Evolutionary conservation across 2,329 filamentous ascomycete species (phyloP), one percentile per base, ranked within the genome.

Genomic region (Aotearoamyces nothofagi): DNA sequence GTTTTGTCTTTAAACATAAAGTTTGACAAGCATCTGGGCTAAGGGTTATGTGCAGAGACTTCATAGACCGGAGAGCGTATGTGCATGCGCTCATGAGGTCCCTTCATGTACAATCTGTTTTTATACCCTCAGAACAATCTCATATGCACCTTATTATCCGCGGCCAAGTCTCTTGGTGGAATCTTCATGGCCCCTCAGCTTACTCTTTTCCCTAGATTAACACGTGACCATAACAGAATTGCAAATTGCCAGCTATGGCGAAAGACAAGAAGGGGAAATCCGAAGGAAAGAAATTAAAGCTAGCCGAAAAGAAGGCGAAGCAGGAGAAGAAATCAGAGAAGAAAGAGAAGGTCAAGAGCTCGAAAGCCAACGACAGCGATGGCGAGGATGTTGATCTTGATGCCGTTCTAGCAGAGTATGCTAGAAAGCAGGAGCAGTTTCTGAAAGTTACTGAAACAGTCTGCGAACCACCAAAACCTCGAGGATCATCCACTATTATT

Each of bases 341-440:
- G 53, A 92, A 84, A 54, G 63, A 68, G 43, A 84, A 86, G 44
- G 58, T 52, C 29, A 80, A 78, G 52, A 61, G 63, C 9, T 69
- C 80, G 41, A 75, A 82, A 51, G 52, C 64, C 32, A 78, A 78
- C 15, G 86, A 86, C 51, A 87, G 81, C 48, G 87, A 94, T 50
- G 81, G 68, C 26, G 87, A 96, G 51, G 86, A 94, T 43, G 75
- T 90, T 9, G 90, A 96, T 54, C 68, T 98, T 20, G 90, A 98
- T 49, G 76, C 78, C 25, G 86, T 98, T 24, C 72, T 98, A 15
- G 86, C 87, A 25, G 82, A 92, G 52, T 96, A 92, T 55, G 80
- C 80, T 41, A 81, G 80, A 49, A 78, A 84, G 54, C 90, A 98
- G 58, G 87, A 92, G 47, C 79, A 81, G 46, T 94, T 92, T 49